Conservation (phyloP, 2,329 filamentous ascomycete genomes). For the Sporothrix phasma region DNA sequence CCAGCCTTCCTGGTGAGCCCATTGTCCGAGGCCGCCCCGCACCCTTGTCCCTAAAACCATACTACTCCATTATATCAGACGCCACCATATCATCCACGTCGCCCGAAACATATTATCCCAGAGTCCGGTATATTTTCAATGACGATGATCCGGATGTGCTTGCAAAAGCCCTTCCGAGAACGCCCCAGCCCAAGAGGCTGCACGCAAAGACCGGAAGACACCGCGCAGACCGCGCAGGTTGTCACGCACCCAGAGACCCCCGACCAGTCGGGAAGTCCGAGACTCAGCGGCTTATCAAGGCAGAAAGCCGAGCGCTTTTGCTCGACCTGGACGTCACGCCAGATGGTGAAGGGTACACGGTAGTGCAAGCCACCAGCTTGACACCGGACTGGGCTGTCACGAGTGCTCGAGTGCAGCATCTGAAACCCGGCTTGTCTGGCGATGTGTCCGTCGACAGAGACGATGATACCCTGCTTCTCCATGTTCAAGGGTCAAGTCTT, state of each 20-base stretch:
- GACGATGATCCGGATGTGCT: slow-evolving; percentile 80
- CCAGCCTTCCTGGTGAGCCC: slow-evolving; percentile 10
- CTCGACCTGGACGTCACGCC: slow-evolving; percentile 42
- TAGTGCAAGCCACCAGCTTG: slow-evolving; percentile 62
- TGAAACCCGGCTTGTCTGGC: slow-evolving; percentile 27
- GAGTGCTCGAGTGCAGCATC: slow-evolving; percentile 35
- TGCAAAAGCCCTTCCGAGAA: slow-evolving; percentile 51
- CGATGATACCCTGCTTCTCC: slow-evolving; percentile 45
- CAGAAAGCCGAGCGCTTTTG: slow-evolving; percentile 44
- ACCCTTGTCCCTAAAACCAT: slow-evolving; percentile 53
- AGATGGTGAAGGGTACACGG: slow-evolving; percentile 34
- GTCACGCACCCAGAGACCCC: background rate
- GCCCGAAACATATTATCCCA: slow-evolving; percentile 64
- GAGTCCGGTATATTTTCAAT: slow-evolving; percentile 83
- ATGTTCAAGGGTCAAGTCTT: slow-evolving; percentile 42
- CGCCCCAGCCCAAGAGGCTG: slow-evolving; percentile 27
- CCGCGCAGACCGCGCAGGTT: background rate
- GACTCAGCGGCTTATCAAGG: slow-evolving; percentile 22
- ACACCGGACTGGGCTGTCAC: slow-evolving; percentile 61
- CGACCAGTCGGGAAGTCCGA: background rate
- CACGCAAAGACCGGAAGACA: background rate
- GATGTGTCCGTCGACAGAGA: slow-evolving; percentile 23
- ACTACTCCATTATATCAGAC: slow-evolving; percentile 81
- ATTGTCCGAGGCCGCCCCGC: slow-evolving; percentile 16
- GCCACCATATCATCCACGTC: slow-evolving; percentile 37